Conservation (phyloP, 1,284 basidiomycete genomes). For the Fomitopsis betulina region DNA sequence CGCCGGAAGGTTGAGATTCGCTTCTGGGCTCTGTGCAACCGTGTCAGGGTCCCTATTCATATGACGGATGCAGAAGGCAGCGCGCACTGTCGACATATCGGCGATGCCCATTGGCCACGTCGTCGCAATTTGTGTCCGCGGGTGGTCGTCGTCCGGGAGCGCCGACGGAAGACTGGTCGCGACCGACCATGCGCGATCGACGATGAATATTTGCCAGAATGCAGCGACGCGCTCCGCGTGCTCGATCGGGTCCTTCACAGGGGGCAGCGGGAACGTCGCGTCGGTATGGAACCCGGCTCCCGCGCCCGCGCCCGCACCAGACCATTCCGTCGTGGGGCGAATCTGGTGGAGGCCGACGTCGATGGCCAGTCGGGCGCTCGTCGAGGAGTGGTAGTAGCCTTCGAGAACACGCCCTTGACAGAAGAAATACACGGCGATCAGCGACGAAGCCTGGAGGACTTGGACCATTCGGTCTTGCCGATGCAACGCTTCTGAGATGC, state of each 20-base stretch:
- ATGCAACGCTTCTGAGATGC: constrained; percentile 44
- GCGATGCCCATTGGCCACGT: constrained; percentile 41
- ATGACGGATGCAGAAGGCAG: background rate
- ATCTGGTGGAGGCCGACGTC: constrained; percentile 53
- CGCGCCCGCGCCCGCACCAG: constrained; percentile 12
- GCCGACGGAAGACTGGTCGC: constrained; percentile 49
- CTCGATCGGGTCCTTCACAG: constrained; percentile 36
- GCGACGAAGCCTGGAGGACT: constrained; percentile 53
- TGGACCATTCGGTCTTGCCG: constrained; percentile 51
- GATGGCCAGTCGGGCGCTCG: constrained; percentile 50
- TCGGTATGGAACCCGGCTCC: constrained; percentile 12
- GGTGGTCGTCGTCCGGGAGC: constrained; percentile 46
- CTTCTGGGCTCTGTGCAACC: constrained; percentile 7
- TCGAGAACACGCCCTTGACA: constrained; percentile 51
- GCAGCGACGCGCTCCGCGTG: constrained; percentile 44
- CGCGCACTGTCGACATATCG: constrained; percentile 5
- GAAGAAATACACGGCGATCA: constrained; percentile 58
- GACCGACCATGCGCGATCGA: constrained; percentile 55
- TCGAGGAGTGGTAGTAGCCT: constrained; percentile 57
- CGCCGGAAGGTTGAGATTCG: constrained; percentile 1
- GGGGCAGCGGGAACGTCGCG: constrained; percentile 30
- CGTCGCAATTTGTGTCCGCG: constrained; percentile 45
- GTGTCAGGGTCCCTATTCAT: background rate
- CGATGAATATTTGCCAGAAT: constrained; percentile 59
- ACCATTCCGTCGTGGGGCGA: constrained; percentile 23